phyloP scores from a whole-genome alignment of 495 filamentous ascomycete genomes.

The Daldinia bambusicola region DNA sequence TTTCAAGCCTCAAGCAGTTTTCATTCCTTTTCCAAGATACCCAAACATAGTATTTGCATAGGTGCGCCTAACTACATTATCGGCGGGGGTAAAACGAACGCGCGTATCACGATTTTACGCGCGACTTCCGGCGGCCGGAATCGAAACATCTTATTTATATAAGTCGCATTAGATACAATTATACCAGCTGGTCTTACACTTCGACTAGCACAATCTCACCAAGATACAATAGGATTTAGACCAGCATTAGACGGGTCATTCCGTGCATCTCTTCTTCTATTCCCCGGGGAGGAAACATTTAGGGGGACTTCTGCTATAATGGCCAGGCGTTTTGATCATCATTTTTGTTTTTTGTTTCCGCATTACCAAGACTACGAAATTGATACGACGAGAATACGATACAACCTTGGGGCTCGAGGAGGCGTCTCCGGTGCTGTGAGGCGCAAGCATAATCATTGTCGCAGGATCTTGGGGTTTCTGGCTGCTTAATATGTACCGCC shows the following conservation, averaged over 20 bases:
- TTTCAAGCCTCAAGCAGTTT: constrained; percentile 16
- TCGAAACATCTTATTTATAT: constrained; percentile 20
- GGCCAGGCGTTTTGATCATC: constrained; percentile 34
- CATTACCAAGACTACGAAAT: background rate
- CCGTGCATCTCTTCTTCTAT: constrained; percentile 6
- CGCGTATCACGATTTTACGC: constrained; percentile 8
- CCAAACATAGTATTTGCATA: constrained; percentile 43
- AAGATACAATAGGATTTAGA: constrained; percentile 28
- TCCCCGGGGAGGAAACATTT: constrained; percentile 11
- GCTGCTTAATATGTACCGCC: no score
- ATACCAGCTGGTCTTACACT: constrained; percentile 8
- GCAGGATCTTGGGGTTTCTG: no score
- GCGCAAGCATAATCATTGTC: background rate
- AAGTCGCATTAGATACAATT: constrained; percentile 44
- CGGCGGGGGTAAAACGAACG: constrained; percentile 25
- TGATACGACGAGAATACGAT: background rate
- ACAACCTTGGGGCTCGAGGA: background rate
- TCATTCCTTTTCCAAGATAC: constrained; percentile 37
- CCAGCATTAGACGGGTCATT: constrained; percentile 33
- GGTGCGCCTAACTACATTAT: background rate
- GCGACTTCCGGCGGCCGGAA: background rate
- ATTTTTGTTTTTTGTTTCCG: constrained; percentile 16
- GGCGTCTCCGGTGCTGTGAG: background rate
- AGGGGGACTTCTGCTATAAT: constrained; percentile 24
- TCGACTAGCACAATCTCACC: constrained; percentile 1